Conservation (phyloP, 2,329 filamentous ascomycete genomes). For the Aspergillus proliferans region DNA sequence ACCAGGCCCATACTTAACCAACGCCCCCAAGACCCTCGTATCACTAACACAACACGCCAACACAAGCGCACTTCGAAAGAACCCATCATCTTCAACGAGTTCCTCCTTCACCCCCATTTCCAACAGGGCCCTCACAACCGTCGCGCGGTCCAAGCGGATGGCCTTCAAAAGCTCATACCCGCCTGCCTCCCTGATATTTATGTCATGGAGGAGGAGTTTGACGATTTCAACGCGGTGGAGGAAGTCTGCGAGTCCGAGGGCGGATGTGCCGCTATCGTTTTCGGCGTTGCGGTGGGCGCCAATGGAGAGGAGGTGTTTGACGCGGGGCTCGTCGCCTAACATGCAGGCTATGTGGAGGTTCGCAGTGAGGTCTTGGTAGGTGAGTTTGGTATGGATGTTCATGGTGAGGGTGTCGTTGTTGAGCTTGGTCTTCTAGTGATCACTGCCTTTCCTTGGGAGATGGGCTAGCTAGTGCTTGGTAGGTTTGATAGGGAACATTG, state of each 20-base stretch:
- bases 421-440: neutral
- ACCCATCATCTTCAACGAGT: conserved; percentile 1
- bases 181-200: conserved; percentile 3
- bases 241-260: conserved; percentile 9
- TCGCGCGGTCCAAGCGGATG: conserved; percentile 2
- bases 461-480: neutral
- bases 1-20: conserved; percentile 24
- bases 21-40: conserved; percentile 2
- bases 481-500: too few relatives aligned
- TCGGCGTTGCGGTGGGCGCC: conserved; percentile 7
- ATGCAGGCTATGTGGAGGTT: conserved; percentile 8
- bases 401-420: neutral
- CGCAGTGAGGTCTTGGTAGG: neutral
- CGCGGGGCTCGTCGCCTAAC: conserved; percentile 1
- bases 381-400: neutral
- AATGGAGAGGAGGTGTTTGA: conserved; percentile 3
- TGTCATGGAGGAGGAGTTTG: conserved; percentile 5
- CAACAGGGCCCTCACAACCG: conserved; percentile 8
- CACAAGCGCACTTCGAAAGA: conserved; percentile 4
- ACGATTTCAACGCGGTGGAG: conserved; percentile 4
- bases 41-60: conserved; percentile 7
- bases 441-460: neutral
- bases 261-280: conserved; percentile 4
- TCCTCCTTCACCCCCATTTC: conserved; percentile 10
- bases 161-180: conserved; percentile 6